Conservation (phyloP, 2,329 filamentous ascomycete species). For the Diaporthe destruens region DNA sequence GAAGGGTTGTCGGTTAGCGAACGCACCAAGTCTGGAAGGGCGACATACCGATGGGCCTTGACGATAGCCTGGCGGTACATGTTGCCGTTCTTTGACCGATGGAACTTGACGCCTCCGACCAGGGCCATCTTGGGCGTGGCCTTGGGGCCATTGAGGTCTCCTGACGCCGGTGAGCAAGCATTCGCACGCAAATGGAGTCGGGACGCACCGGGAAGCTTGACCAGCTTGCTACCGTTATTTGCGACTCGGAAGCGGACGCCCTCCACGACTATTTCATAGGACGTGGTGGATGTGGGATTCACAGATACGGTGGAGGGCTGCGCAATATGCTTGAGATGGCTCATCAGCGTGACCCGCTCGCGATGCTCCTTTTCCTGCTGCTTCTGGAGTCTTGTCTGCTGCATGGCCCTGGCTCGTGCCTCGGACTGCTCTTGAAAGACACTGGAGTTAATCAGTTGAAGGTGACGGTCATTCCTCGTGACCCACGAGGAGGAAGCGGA, state of each 20-base stretch:
- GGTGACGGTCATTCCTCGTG: slow-evolving; percentile 79
- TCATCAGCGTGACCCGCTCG: slow-evolving; percentile 71
- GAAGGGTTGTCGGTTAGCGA: slow-evolving; percentile 54
- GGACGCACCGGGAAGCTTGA: slow-evolving; percentile 74
- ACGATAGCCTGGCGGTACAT: slow-evolving; percentile 83
- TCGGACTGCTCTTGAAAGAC: slow-evolving; percentile 82
- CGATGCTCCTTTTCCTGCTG: slow-evolving; percentile 64
- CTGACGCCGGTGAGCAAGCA: slow-evolving; percentile 55
- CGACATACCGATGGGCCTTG: slow-evolving; percentile 79
- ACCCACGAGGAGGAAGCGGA: slow-evolving; percentile 69
- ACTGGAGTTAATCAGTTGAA: slow-evolving; percentile 85
- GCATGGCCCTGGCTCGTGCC: slow-evolving; percentile 77
- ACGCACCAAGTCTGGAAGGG: slow-evolving; percentile 43
- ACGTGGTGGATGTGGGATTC: slow-evolving; percentile 52
- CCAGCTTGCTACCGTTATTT: slow-evolving; percentile 85
- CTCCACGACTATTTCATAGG: slow-evolving; percentile 75
- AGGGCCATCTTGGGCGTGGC: slow-evolving; percentile 80
- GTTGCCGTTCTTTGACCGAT: slow-evolving; percentile 89
- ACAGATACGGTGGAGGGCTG: slow-evolving; percentile 45
- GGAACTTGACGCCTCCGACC: slow-evolving; percentile 84
- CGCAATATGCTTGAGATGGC: slow-evolving; percentile 56
- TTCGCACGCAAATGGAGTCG: background rate
- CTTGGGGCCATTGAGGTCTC: slow-evolving; percentile 70
- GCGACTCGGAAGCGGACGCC: slow-evolving; percentile 80
- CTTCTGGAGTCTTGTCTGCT: slow-evolving; percentile 73